Evolutionary conservation across 1,284 basidiomycete species (phyloP).

Genomic region (Cutaneotrichosporon sp.): DNA sequence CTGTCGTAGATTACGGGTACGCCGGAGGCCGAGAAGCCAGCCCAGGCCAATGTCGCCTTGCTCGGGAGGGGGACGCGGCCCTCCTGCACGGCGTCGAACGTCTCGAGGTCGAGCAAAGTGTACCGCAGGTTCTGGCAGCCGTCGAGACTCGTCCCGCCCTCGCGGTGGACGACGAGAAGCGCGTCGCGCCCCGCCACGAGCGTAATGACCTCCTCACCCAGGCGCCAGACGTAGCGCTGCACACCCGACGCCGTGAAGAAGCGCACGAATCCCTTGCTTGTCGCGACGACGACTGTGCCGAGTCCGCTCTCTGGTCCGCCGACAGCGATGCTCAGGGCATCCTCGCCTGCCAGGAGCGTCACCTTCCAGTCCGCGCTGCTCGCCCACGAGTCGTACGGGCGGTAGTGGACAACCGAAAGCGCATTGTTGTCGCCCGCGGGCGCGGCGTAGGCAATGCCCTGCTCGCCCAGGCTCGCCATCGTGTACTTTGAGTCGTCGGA

Average conservation of each 20-base stretch:
- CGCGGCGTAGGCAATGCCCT: slow-evolving; percentile 79
- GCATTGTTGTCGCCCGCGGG: slow-evolving; percentile 61
- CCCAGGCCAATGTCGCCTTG: slow-evolving; percentile 78
- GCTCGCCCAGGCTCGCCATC: slow-evolving; percentile 84
- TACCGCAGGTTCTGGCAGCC: slow-evolving; percentile 90
- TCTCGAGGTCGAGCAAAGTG: slow-evolving; percentile 80
- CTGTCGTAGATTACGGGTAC: slow-evolving; percentile 91
- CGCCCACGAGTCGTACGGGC: slow-evolving; percentile 79
- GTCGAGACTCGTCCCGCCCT: slow-evolving; percentile 84
- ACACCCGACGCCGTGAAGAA: slow-evolving; percentile 90
- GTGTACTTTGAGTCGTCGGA: slow-evolving; percentile 81
- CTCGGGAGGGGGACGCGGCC: slow-evolving; percentile 81
- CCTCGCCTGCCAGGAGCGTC: slow-evolving; percentile 66
- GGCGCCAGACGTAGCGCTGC: slow-evolving; percentile 78
- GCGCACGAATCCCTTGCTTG: slow-evolving; percentile 80
- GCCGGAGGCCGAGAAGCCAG: slow-evolving; percentile 86
- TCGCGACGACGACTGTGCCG: slow-evolving; percentile 76
- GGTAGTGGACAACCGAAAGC: slow-evolving; percentile 73
- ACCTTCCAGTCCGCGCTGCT: slow-evolving; percentile 80
- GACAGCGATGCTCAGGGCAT: slow-evolving; percentile 74
- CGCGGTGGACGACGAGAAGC: slow-evolving; percentile 81
- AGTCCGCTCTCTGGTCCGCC: slow-evolving; percentile 62
- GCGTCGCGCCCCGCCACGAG: slow-evolving; percentile 86
- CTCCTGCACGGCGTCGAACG: slow-evolving; percentile 82
- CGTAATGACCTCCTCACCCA: slow-evolving; percentile 86